phyloP scores from a whole-genome alignment of 2,329 filamentous ascomycete species.

The Ophiostoma triangulosporum region DNA sequence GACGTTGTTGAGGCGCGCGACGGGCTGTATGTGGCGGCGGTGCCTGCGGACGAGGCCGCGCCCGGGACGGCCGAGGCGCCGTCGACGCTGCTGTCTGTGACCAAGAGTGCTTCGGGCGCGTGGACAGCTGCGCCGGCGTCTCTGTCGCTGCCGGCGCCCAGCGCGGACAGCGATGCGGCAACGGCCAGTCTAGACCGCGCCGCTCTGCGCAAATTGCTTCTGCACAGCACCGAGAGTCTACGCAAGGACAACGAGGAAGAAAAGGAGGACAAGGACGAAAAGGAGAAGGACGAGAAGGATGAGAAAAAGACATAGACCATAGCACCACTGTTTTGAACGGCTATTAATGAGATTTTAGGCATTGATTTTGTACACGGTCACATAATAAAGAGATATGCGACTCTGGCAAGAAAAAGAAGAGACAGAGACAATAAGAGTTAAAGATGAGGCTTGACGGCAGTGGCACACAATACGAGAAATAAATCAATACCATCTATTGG shows the following conservation, averaged over 20 bases:
- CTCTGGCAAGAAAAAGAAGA: too few relatives aligned
- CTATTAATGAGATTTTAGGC: too few relatives aligned
- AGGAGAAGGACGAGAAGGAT: background rate
- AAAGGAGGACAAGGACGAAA: background rate
- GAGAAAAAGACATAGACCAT: background rate
- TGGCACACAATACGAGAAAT: background rate
- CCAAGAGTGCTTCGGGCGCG: background rate
- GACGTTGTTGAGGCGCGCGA: conserved; percentile 25
- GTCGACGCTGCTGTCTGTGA: conserved; percentile 16
- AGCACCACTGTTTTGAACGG: background rate
- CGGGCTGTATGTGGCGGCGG: conserved; percentile 2
- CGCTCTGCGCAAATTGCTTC: conserved; percentile 27
- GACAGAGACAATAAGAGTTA: too few relatives aligned
- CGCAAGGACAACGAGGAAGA: conserved; percentile 28
- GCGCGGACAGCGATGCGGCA: conserved; percentile 11
- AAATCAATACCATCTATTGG: conserved; percentile 13
- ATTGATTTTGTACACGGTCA: too few relatives aligned
- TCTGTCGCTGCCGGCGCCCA: conserved; percentile 3
- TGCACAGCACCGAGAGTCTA: conserved; percentile 34
- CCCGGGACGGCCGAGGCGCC: conserved; percentile 3
- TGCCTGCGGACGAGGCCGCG: background rate
- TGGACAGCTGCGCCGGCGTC: conserved; percentile 10
- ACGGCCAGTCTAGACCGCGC: conserved; percentile 18
- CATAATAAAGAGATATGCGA: too few relatives aligned
- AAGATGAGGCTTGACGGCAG: too few relatives aligned